These are phyloP conservation scores for Linanthus parryae DNA, from an alignment of 148 eudicot species.

Conservation along the genomic window DNA sequence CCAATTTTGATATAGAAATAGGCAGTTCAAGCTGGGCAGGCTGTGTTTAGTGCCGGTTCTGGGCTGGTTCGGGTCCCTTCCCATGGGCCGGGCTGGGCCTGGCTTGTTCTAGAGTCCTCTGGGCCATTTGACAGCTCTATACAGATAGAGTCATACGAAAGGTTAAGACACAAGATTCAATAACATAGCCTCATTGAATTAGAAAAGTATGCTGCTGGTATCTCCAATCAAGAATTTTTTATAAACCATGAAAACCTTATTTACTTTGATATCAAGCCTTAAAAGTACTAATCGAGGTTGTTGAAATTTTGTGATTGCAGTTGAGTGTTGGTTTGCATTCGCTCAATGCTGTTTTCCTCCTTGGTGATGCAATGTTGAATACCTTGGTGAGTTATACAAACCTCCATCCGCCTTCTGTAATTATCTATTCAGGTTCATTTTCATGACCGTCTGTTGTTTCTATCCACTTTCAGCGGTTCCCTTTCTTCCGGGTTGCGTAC, in stretches of 20 bases:
- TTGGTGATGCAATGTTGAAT: constrained; percentile 35
- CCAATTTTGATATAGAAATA: no score
- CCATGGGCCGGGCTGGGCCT: no score
- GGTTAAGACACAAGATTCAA: no score
- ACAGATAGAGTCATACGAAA: not conserved
- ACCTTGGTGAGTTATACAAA: constrained; percentile 28
- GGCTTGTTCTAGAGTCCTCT: no score
- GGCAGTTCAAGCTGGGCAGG: not conserved
- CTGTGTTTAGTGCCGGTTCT: not conserved
- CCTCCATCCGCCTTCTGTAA: not conserved
- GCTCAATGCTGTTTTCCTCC: constrained; percentile 36
- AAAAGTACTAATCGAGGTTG: not conserved
- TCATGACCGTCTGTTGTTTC: not conserved
- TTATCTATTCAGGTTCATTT: not conserved
- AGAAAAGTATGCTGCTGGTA: not conserved
- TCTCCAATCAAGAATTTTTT: not conserved
- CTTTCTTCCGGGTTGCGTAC: constrained; percentile 73
- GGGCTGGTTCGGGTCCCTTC: no score
- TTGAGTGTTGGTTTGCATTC: constrained; percentile 32
- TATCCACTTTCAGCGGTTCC: constrained; percentile 49
- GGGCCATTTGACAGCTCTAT: not conserved
- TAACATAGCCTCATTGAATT: not conserved
- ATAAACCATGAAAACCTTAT: not conserved
- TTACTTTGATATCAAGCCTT: not conserved
- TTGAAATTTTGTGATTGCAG: constrained; percentile 18